A percentile compares a stretch with the other conserved stretches of the same genome.
phyloP scores from a whole-genome alignment of 331 rosid genomes.

The Rosa hybrid region DNA sequence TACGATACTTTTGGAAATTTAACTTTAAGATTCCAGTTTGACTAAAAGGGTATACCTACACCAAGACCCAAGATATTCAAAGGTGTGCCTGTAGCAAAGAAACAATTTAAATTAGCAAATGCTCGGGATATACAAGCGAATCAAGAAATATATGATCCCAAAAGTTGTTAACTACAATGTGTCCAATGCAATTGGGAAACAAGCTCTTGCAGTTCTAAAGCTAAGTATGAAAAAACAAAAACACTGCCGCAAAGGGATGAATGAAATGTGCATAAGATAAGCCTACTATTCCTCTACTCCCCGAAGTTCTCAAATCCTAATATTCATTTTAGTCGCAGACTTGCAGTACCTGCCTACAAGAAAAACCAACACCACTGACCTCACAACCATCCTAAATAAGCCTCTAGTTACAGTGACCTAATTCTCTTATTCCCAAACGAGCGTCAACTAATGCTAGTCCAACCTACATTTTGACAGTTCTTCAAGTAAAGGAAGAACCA shows the following conservation, averaged over 20 bases:
- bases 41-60: conserved; percentile 52
- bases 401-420: background rate
- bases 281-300: background rate
- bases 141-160: background rate
- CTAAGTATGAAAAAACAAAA: background rate
- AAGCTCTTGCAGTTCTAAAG: background rate
- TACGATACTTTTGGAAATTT: background rate
- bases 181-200: background rate
- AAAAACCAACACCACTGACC: too few relatives aligned
- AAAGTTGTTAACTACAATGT: background rate
- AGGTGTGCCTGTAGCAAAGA: conserved; percentile 66
- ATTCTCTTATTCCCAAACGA: background rate
- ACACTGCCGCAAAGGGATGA: background rate
- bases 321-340: background rate
- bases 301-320: background rate
- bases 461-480: background rate
- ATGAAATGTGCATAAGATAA: background rate
- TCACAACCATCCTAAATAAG: background rate
- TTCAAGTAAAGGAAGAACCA: background rate
- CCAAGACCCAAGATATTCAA: conserved; percentile 91
- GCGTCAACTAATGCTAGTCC: background rate
- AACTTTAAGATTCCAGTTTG: background rate
- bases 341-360: background rate
- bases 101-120: conserved; percentile 10
- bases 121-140: background rate